Conservation (phyloP, 352 stramenopile genomes). For the Phytophthora europaea region DNA sequence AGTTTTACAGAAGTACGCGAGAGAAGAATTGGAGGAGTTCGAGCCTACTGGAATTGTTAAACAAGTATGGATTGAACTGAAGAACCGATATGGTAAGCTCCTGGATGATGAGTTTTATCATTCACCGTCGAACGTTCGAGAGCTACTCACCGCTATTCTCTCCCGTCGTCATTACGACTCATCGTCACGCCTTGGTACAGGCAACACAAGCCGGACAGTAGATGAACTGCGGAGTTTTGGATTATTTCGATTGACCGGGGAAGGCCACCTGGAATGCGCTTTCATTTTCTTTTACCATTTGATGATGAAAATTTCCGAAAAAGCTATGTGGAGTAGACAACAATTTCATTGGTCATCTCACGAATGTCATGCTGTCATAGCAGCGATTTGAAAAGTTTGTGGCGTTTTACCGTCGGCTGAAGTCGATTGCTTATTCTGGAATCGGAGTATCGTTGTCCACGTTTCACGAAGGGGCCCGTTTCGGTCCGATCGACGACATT, state of each 20-base stretch:
- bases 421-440: constrained; percentile 30
- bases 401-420: constrained; percentile 21
- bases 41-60: neutral
- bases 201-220: constrained; percentile 9
- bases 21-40: neutral
- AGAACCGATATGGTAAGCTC: too few species aligned
- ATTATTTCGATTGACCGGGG: constrained; percentile 24
- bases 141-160: constrained; percentile 6
- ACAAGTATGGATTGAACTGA: neutral
- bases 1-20: neutral
- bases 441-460: constrained; percentile 6
- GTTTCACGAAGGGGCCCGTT: constrained; percentile 21
- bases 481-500: neutral
- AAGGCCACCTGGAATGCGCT: constrained; percentile 24
- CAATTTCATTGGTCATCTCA: constrained; percentile 14
- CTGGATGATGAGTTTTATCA: neutral
- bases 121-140: neutral
- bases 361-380: constrained; percentile 14
- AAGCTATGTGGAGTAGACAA: neutral
- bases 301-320: constrained; percentile 8
- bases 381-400: constrained; percentile 34
- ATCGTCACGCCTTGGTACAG: neutral
- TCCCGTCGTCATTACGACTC: neutral
- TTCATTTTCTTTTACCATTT: constrained; percentile 25
- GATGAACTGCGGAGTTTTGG: constrained; percentile 26